Conservation (phyloP, 768 basidiomycete genomes). For the Phlebiopsis flavidoalba region DNA sequence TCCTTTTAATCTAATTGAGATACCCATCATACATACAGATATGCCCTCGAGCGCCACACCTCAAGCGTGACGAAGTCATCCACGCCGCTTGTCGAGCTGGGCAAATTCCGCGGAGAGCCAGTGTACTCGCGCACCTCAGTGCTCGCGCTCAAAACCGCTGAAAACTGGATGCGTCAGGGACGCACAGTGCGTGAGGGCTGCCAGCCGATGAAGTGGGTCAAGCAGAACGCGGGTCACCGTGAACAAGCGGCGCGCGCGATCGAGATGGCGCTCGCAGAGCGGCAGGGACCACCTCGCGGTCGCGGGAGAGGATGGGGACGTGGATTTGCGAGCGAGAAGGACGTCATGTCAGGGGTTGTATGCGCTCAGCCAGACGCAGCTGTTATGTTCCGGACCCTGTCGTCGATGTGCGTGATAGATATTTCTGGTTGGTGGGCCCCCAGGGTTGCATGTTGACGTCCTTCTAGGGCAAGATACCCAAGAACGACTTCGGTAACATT, state of each 20-base stretch:
- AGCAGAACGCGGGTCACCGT: constrained; percentile 71
- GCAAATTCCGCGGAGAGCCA: constrained; percentile 88
- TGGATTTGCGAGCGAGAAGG: constrained; percentile 35
- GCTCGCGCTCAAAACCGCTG: constrained; percentile 81
- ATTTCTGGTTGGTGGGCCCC: constrained; percentile 6
- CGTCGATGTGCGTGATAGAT: constrained; percentile 56
- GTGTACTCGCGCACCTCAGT: constrained; percentile 87
- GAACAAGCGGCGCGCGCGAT: constrained; percentile 71
- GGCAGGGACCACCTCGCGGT: constrained; percentile 19
- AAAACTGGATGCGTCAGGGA: constrained; percentile 93
- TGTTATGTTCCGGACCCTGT: constrained; percentile 78
- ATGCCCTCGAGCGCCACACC: constrained; percentile 82
- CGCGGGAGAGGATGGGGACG: constrained; percentile 32
- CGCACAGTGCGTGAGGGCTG: constrained; percentile 63
- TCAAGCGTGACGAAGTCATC: constrained; percentile 84
- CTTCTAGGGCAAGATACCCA: constrained; percentile 81
- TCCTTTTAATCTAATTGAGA: neutral
- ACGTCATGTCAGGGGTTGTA: constrained; percentile 87
- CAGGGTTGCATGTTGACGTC: neutral
- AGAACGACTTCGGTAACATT: constrained; percentile 97
- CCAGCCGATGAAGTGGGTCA: constrained; percentile 88
- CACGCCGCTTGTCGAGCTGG: constrained; percentile 77
- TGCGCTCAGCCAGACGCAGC: constrained; percentile 76
- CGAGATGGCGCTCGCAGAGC: constrained; percentile 47
- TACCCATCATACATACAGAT: constrained; percentile 36